Evolutionary conservation across 208 protist species (phyloP).

Genomic region (Phytomonas francai): DNA sequence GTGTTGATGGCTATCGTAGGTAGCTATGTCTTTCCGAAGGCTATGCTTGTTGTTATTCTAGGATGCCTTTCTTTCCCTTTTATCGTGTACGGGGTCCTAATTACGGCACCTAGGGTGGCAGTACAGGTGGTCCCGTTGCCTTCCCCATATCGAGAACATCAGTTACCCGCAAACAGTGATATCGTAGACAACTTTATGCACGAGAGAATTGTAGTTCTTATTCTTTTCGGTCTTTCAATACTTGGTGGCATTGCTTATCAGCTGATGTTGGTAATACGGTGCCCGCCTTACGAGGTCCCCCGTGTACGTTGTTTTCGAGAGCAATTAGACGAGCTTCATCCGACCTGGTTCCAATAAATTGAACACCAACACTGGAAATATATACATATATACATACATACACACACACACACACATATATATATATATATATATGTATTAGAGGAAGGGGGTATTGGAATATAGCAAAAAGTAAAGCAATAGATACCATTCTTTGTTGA

Average conservation of each 20-base stretch:
- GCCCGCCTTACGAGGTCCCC: constrained; percentile 55
- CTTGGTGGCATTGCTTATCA: constrained; percentile 36
- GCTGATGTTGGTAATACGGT: constrained; percentile 24
- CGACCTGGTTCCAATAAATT: constrained; percentile 63
- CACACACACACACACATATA: no score
- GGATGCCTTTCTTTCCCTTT: constrained; percentile 46
- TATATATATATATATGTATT: constrained; percentile 9
- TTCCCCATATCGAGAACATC: constrained; percentile 37
- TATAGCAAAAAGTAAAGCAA: neutral
- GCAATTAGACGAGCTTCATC: constrained; percentile 67
- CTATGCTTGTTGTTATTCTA: constrained; percentile 39
- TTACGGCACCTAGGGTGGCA: constrained; percentile 21
- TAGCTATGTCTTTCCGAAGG: constrained; percentile 33
- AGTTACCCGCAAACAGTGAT: constrained; percentile 27
- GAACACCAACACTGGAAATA: neutral
- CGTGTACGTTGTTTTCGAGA: constrained; percentile 69
- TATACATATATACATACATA: constrained; percentile 5
- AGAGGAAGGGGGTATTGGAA: constrained; percentile 3
- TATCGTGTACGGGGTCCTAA: constrained; percentile 69
- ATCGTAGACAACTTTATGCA: constrained; percentile 58
- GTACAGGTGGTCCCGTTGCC: neutral
- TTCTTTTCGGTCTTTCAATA: constrained; percentile 32
- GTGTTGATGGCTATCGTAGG: constrained; percentile 39
- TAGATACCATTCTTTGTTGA: neutral
- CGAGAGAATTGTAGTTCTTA: constrained; percentile 49